Conservation (phyloP, 2,329 filamentous ascomycete genomes). For the Phaeosphaeria sp. region DNA sequence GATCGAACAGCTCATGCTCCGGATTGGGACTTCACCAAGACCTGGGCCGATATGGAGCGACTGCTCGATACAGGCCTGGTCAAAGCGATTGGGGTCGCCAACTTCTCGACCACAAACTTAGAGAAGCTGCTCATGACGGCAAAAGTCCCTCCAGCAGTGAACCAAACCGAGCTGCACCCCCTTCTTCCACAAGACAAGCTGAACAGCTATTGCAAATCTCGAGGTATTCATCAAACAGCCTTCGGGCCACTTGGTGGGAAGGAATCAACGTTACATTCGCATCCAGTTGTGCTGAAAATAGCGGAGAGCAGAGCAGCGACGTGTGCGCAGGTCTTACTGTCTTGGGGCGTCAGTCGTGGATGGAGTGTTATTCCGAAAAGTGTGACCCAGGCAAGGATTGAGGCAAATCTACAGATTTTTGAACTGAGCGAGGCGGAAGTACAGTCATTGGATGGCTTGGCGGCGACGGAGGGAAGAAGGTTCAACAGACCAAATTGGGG, state of each 20-base stretch:
- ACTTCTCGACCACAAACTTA: slow-evolving; percentile 37
- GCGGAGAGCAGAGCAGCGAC: slow-evolving; percentile 68
- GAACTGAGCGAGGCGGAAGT: slow-evolving; percentile 1
- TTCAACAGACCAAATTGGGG: slow-evolving; percentile 56
- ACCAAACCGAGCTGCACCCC: slow-evolving; percentile 24
- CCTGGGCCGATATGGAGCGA: slow-evolving; percentile 41
- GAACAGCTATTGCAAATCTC: slow-evolving; percentile 7
- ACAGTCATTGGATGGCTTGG: slow-evolving; percentile 27
- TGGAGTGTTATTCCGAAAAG: slow-evolving; percentile 26
- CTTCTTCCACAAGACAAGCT: slow-evolving; percentile 14
- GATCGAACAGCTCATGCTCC: not conserved
- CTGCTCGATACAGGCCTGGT: slow-evolving; percentile 33
- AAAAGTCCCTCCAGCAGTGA: slow-evolving; percentile 19
- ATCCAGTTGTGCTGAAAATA: slow-evolving; percentile 58
- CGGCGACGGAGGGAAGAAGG: slow-evolving; percentile 49
- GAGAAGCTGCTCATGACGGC: slow-evolving; percentile 58
- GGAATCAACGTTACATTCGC: slow-evolving; percentile 1
- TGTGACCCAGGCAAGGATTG: slow-evolving; percentile 17
- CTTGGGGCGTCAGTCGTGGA: slow-evolving; percentile 58
- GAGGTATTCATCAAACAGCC: slow-evolving; percentile 15
- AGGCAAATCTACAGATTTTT: slow-evolving; percentile 17
- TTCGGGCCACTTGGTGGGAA: slow-evolving; percentile 16
- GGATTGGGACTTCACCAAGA: slow-evolving; percentile 14
- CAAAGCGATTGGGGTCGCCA: slow-evolving; percentile 25
- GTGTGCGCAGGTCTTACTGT: slow-evolving; percentile 76